Base-by-base conservation (phyloP, 2,329 filamentous ascomycete genomes). In the Aspergillus ustus region DNA sequence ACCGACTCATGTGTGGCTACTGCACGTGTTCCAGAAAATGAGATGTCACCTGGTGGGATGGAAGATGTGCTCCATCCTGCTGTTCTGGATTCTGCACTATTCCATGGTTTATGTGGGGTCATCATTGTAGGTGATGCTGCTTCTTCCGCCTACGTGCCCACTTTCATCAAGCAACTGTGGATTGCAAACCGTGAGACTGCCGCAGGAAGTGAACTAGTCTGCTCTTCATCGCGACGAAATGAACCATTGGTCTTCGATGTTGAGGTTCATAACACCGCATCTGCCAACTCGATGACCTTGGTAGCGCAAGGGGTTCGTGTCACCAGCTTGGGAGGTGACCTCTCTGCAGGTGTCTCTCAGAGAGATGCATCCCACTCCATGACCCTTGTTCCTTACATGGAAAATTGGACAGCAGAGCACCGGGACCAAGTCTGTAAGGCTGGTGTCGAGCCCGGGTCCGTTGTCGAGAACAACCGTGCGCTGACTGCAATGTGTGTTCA, bases 241-340 rank as follows among this genome's bases (percentile, higher is more conserved):
- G 57, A 59, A n/a, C 57, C 57, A 28, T 52, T 59, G 5, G 37
- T 59, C 4, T 59, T 59, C 40, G 57, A 59, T n/a, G 25, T 59
- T 8, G 37, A 40, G 8, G 20, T 29, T 2, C 40, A 17, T 15
- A 44, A 59, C 46, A 19, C 20, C 17, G 25, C 13, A 2, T 9
- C 28, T 4, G n/a, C 17, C 40, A 13, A 54, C 1, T 15, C n/a
- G 11, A 59, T 59, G 43, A 43, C 51, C 8, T 7, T 59, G 8
- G 57, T 53, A 4, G 57, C 57, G 15, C 50, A 59, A 7, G 57
- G 57, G 13, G 22, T 59, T 9, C 57, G 57, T 28, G 57, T 59
- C 19, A 59, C 57, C n/a, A 48, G 28, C 17, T 46, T 59, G 19
- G 57, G 57, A 37, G 57, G 57, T 4, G 50, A 59, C 5, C 17